A percentile compares a stretch with the other conserved stretches of the same genome.
These are phyloP conservation scores for Aspergillus sp. DNA, from an alignment of 2,329 filamentous ascomycete genomes.

Conservation along the genomic window DNA sequence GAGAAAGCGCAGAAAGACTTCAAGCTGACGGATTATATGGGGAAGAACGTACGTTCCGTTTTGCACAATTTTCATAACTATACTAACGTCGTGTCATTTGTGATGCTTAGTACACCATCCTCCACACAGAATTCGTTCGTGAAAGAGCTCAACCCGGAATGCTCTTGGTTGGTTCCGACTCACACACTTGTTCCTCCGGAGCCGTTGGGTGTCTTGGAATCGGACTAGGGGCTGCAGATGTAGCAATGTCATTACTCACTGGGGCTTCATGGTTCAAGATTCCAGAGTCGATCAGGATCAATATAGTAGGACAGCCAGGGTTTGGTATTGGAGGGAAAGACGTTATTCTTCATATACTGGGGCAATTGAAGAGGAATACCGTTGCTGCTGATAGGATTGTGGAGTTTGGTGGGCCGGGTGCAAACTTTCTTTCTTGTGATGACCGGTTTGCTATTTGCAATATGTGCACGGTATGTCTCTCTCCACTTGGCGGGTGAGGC, in stretches of 20 bases:
- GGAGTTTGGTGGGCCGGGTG: conserved; percentile 40
- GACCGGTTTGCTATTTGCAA: conserved; percentile 44
- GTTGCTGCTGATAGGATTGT: conserved; percentile 41
- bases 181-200: conserved; percentile 43
- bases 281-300: conserved; percentile 38
- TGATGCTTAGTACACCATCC: conserved; percentile 29
- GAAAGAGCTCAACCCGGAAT: conserved; percentile 41
- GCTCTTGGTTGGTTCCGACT: conserved; percentile 40
- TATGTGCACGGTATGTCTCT: conserved; percentile 33
- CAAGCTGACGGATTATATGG: conserved; percentile 41
- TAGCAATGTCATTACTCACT: conserved; percentile 40
- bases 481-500: background rate
- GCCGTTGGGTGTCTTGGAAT: conserved; percentile 37
- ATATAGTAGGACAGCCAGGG: conserved; percentile 30
- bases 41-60: conserved; percentile 25
- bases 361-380: conserved; percentile 41
- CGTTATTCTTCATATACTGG: conserved; percentile 40
- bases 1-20: conserved; percentile 35
- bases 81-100: background rate
- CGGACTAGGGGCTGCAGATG: conserved; percentile 43
- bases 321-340: conserved; percentile 42
- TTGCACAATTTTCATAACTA: background rate
- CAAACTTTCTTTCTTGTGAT: conserved; percentile 35
- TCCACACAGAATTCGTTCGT: conserved; percentile 44
- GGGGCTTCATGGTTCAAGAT: conserved; percentile 45